A percentile compares a stretch with the other conserved stretches of the same genome.
Evolutionary conservation across 1,284 basidiomycete species (phyloP).

Genomic region (Tilletia setariae): DNA sequence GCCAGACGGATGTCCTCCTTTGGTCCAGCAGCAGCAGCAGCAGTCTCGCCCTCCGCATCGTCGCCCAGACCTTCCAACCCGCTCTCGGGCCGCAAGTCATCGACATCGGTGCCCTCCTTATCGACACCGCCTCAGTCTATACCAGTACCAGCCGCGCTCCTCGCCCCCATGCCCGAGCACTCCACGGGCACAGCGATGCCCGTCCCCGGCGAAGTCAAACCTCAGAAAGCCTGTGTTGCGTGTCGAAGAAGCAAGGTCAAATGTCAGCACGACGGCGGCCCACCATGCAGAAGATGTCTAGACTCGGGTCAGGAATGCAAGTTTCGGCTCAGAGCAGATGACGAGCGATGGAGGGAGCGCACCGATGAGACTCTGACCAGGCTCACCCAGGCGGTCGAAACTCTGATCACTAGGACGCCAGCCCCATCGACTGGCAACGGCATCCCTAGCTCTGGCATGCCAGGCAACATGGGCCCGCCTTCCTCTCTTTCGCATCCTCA

Average conservation of each 20-base stretch:
- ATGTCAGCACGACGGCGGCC: conserved; percentile 41
- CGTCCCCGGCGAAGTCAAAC: conserved; percentile 28
- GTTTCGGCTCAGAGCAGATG: conserved; percentile 38
- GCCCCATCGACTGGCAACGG: conserved; percentile 19
- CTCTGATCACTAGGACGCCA: conserved; percentile 23
- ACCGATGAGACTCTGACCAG: conserved; percentile 37
- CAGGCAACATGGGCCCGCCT: conserved; percentile 12
- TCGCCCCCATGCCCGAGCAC: neutral
- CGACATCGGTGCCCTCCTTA: neutral
- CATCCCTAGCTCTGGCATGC: conserved; percentile 18
- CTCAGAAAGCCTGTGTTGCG: conserved; percentile 41
- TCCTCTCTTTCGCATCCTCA: neutral
- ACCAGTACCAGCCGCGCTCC: neutral
- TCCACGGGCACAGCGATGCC: neutral
- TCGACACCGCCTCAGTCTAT: neutral
- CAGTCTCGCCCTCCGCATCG: neutral
- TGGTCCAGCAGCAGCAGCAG: neutral
- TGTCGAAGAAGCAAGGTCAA: conserved; percentile 41
- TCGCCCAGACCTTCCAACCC: conserved; percentile 5
- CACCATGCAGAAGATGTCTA: conserved; percentile 41
- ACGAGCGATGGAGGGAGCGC: conserved; percentile 43
- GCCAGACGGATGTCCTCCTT: neutral
- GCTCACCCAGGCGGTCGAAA: conserved; percentile 36
- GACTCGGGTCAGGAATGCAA: conserved; percentile 44
- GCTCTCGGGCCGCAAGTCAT: neutral